phyloP scores from a whole-genome alignment of 257 asterid genomes.

The Salvia rosmarinus region DNA sequence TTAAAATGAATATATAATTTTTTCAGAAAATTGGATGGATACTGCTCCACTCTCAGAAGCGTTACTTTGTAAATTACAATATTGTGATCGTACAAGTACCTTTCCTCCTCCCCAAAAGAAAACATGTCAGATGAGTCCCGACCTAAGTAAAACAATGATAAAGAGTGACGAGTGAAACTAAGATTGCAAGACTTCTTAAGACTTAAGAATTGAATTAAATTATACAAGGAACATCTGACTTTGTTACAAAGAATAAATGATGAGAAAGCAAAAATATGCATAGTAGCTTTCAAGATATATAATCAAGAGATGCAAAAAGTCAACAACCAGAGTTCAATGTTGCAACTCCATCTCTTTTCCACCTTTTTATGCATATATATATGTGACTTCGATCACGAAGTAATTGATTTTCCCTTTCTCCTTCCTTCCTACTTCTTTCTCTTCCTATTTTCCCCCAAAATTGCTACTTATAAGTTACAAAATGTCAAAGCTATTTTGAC shows the following conservation, averaged over 20 bases:
- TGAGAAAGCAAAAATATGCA: background rate
- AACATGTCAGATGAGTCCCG: too few relatives aligned
- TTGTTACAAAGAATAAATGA: background rate
- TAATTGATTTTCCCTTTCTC: background rate
- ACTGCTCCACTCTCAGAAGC: background rate
- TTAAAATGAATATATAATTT: background rate
- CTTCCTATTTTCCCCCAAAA: background rate
- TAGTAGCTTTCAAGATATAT: background rate
- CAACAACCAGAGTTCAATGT: conserved; percentile 1
- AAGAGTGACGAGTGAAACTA: background rate
- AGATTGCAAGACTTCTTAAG: background rate
- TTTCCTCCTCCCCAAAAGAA: too few relatives aligned
- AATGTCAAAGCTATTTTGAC: background rate
- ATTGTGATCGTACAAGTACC: background rate
- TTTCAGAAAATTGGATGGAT: background rate
- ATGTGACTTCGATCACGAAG: too few relatives aligned
- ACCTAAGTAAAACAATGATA: too few relatives aligned
- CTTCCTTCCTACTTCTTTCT: background rate
- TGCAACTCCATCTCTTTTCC: background rate
- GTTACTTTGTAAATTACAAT: background rate
- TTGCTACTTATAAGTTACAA: background rate
- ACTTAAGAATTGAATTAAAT: background rate
- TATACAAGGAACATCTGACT: background rate
- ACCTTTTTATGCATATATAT: too few relatives aligned
- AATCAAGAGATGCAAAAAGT: conserved; percentile 5